Evolutionary conservation across 768 basidiomycete genomes (phyloP).

Genomic region (Epithele typhae): DNA sequence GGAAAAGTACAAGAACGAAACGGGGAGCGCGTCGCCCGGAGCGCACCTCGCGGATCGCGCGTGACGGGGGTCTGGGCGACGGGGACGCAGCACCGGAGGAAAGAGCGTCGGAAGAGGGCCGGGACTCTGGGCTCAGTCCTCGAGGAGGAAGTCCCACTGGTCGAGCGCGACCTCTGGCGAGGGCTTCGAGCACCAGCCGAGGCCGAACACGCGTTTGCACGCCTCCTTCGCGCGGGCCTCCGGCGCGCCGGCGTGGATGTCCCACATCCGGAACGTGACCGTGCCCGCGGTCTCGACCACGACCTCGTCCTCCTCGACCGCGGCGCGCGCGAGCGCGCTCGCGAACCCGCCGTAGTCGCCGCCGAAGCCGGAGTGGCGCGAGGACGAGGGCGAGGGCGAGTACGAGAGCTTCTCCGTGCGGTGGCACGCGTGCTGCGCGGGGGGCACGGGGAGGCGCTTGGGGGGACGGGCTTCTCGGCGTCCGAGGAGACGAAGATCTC

Average conservation of each 20-base stretch:
- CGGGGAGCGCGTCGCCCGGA: no score
- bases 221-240: slow-evolving; percentile 61
- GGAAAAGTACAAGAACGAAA: background rate
- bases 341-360: background rate
- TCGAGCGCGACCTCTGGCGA: slow-evolving; percentile 51
- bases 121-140: no score
- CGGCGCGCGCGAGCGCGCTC: slow-evolving; percentile 4
- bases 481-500: slow-evolving; percentile 24
- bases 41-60: no score
- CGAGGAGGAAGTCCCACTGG: slow-evolving; percentile 80
- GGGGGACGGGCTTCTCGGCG: slow-evolving; percentile 10
- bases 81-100: no score
- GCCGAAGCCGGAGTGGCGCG: background rate
- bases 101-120: no score
- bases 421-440: slow-evolving; percentile 1
- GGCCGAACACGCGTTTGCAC: slow-evolving; percentile 55
- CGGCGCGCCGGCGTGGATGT: slow-evolving; percentile 58
- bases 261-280: slow-evolving; percentile 78
- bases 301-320: slow-evolving; percentile 50
- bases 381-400: background rate
- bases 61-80: no score
- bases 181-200: slow-evolving; percentile 43
- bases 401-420: slow-evolving; percentile 18
- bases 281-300: slow-evolving; percentile 55
- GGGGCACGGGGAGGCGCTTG: no score